Base-by-base conservation (phyloP, 129 eudicot genomes). In the Flaveria robusta region DNA sequence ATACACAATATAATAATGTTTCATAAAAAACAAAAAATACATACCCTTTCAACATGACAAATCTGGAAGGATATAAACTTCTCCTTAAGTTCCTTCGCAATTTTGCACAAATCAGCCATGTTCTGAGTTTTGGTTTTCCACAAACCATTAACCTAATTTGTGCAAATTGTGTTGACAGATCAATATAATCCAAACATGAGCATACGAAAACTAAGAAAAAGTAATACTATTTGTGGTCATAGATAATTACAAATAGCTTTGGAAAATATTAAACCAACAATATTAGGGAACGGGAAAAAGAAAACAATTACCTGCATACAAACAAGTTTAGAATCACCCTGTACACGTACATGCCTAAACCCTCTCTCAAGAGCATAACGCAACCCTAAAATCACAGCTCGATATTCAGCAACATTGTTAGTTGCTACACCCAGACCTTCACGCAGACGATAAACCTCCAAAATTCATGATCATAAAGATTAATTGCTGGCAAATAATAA, bases 291-390 rank as follows among this genome's bases (percentile, higher is more conserved):
- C 16, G 7, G 41, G 43, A 42, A 20, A 42, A 18, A 7, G 54
- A 31, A 16, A 74, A 68, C 5, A 15, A 7, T 37, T 75, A 90
- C 98, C 98, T 94, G 97, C 96, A 87, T 88, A 77, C 93, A 87
- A 58, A 94, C 97, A 76, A 94, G 98, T 71, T 88, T 86, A 41
- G 98, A 94, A 85, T 89, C 98, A 66, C 98, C 98, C 45, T 85
- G 89, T 13, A 89, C 87, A 14, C 87, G 84, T 55, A 95, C 80
- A 71, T 87, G 91, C 76, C 83, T 85, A 78, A 81, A 91, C 18
- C 99, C 96, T 77, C 83, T 91, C 51, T 79, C 76, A 68, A 95
- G 87, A 68, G 97, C 97, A 80, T 66, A 84, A 55, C 79, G 87
- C 75, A 95, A 65, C n/a, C 99, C 97, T 74, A 92, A 86, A 78